phyloP scores from a whole-genome alignment of 371 early-diverging fungal species.

The Phascolomyces articulosus region DNA sequence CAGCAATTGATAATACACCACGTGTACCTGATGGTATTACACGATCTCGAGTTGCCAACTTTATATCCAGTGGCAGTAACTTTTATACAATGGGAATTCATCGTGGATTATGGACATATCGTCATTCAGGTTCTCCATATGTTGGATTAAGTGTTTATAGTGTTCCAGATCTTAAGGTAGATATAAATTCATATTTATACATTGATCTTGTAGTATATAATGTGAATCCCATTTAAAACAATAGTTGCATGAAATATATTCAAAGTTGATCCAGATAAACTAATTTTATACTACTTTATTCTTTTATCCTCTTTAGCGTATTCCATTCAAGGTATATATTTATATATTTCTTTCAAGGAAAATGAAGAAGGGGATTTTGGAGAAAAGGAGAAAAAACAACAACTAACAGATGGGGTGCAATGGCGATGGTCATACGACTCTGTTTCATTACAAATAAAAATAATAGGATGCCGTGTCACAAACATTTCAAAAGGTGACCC shows the following conservation, averaged over 20 bases:
- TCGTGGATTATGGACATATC: constrained; percentile 32
- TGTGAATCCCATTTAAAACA: too few relatives aligned
- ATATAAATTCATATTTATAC: background rate
- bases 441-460: too few relatives aligned
- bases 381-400: too few relatives aligned
- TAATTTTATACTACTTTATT: too few relatives aligned
- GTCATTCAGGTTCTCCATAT: constrained; percentile 37
- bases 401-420: too few relatives aligned
- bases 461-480: constrained; percentile 46
- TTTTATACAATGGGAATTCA: constrained; percentile 53
- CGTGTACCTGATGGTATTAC: constrained; percentile 42
- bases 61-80: constrained; percentile 39
- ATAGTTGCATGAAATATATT: too few relatives aligned
- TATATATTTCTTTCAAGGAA: background rate
- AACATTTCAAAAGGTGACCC: constrained; percentile 31
- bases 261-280: too few relatives aligned
- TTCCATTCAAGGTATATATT: constrained; percentile 37
- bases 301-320: constrained; percentile 33
- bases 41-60: constrained; percentile 44
- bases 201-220: too few relatives aligned
- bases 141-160: constrained; percentile 61
- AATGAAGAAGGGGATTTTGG: too few relatives aligned
- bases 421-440: background rate
- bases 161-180: constrained; percentile 75
- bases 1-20: constrained; percentile 40